These are phyloP conservation scores for Pyrus hybrid DNA, from an alignment of 331 rosid species.

Conservation along the genomic window DNA sequence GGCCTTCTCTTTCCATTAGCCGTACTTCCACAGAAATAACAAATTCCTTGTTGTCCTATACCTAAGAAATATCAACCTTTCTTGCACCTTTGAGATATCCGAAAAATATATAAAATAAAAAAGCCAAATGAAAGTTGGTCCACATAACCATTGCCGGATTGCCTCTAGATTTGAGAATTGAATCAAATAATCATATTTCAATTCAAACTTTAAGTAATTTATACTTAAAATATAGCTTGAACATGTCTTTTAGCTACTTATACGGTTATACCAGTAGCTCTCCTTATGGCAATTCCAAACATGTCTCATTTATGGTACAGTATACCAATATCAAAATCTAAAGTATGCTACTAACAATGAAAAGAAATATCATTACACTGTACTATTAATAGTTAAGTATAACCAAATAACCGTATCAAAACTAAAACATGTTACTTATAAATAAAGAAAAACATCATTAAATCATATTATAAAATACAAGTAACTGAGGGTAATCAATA, in stretches of 20 bases:
- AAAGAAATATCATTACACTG: too few relatives aligned
- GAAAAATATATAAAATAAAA: too few relatives aligned
- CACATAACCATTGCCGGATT: neutral
- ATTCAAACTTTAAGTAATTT: neutral
- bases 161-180: constrained; percentile 5
- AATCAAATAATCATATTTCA: neutral
- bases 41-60: neutral
- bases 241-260: neutral
- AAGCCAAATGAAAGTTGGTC: neutral
- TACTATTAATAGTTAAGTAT: too few relatives aligned
- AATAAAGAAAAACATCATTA: too few relatives aligned
- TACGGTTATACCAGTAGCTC: neutral
- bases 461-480: too few relatives aligned
- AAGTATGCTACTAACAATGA: too few relatives aligned
- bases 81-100: neutral
- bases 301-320: too few relatives aligned
- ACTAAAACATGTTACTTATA: too few relatives aligned
- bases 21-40: neutral
- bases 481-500: too few relatives aligned
- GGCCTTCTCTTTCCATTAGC: constrained; percentile 11
- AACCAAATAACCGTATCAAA: too few relatives aligned
- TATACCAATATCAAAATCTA: neutral
- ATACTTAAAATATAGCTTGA: neutral
- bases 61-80: constrained; percentile 6
- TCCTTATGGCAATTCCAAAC: too few relatives aligned